Conservation (phyloP, 495 filamentous ascomycete species). For the Penicillium samsonianum region DNA sequence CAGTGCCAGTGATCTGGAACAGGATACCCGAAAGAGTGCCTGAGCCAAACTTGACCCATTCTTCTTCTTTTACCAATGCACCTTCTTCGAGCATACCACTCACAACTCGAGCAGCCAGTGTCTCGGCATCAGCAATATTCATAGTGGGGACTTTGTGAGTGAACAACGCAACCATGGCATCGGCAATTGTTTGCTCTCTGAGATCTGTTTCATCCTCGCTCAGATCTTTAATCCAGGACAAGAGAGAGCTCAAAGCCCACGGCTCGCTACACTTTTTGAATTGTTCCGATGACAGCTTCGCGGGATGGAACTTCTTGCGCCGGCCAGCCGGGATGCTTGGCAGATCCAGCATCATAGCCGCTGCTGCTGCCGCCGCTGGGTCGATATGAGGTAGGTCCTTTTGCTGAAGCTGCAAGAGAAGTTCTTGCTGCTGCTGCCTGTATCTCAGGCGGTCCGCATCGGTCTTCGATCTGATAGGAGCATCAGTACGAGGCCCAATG, state of each 20-base stretch:
- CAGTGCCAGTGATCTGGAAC: conserved; percentile 88
- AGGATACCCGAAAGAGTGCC: conserved; percentile 81
- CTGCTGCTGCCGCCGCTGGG: conserved; percentile 46
- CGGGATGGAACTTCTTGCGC: conserved; percentile 78
- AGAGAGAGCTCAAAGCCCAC: conserved; percentile 89
- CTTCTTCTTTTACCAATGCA: conserved; percentile 83
- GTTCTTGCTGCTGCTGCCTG: conserved; percentile 59
- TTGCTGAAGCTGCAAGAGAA: conserved; percentile 52
- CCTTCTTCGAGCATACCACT: conserved; percentile 77
- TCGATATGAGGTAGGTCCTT: conserved; percentile 46
- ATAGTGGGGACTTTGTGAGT: conserved; percentile 97
- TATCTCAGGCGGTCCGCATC: conserved; percentile 74
- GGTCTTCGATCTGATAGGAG: conserved; percentile 89
- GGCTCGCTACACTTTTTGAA: conserved; percentile 86
- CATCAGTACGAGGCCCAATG: conserved; percentile 74
- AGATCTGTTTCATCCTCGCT: conserved; percentile 83
- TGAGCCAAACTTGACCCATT: conserved; percentile 91
- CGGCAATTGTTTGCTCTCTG: conserved; percentile 75
- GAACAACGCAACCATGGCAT: conserved; percentile 87
- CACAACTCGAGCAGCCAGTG: conserved; percentile 76
- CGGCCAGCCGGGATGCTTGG: conserved; percentile 69
- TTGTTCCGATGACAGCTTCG: conserved; percentile 81
- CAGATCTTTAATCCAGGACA: conserved; percentile 83
- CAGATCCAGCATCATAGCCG: conserved; percentile 62
- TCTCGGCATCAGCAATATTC: conserved; percentile 97